Evolutionary conservation across 768 basidiomycete species (phyloP), one percentile per base, ranked within the genome.

Genomic region (Peribolospora baueri): DNA sequence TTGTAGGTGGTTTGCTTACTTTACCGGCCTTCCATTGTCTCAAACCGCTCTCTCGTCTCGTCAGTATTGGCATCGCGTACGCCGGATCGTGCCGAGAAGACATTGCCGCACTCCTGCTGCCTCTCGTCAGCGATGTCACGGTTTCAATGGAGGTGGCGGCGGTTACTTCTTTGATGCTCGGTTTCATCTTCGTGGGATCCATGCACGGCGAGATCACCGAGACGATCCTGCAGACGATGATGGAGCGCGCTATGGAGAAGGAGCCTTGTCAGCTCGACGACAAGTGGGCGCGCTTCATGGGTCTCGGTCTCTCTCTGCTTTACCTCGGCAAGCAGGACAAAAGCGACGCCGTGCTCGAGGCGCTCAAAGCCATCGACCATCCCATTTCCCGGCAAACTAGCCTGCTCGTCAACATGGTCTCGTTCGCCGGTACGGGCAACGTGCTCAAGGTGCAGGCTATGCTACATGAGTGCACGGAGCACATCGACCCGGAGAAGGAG

Each of bases 101-200:
- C 61, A 68, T 97, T 14, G 70, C 84, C 10, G 68, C 73, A 6
- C 69, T 82, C 54, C 74, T 98, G n/a, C 68, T 90, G 7, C 86
- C 86, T 0, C 74, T 77, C 45, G 75, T 93, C 38, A 75, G 76
- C 5, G 93, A 98, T 61, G 85, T 90, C 37, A 68, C 71, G 4
- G 70, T 79, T 42, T 79, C 82, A 14, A 91, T 87, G 79, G 91
- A 97, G 67, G 78, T 98, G 47, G 79, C 80, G 3, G 76, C 82
- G 48, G 72, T 91, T 55, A 78, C 88, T 13, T 80, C 90, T 0
- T 72, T 98, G 11, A 79, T 91, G 0, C 75, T 95, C 7, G 91
- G 91, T 1, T 91, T 95, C 68, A 80, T 95, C 53, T 93, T 86
- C 62, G 88, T 91, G 36, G 91, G 91, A 13, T 88, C 87, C 63